Evolutionary conservation across 139 green algal genomes (phyloP), one percentile per base, ranked within the genome.

Genomic region (Helicosporidium sp.): DNA sequence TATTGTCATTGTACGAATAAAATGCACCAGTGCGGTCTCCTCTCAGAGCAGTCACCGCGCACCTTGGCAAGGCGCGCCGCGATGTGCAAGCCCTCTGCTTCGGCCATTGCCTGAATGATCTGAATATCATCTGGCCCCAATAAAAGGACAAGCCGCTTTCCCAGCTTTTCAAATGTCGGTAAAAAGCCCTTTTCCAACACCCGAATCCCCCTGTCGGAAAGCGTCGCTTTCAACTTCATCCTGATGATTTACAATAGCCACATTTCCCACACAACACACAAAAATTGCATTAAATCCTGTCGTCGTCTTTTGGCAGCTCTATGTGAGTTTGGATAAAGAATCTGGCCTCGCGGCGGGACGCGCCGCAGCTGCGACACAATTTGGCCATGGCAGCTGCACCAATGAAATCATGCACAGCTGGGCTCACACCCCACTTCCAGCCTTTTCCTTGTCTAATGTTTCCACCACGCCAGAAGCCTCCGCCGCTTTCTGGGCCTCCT

Each of bases 161-260:
- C 78, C 55, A 79, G 69, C 46, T 87, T 87, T 23, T 88, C 77
- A 5, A 87, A 48, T 1, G 72, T 70, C 18, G 78, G 78, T 26
- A 87, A 39, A 34, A 88, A 51, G 67, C 60, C 63, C 28, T 71
- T 65, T 44, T 70, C 60, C n/a, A 84, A 53, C 13, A 57, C 33
- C 0, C 65, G 52, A 0, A 70, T 25, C 1, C 76, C 76, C 15
- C 58, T 44, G 5, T 82, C 65, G 25, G 65, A 74, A 6, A 84
- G 46, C 1, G 37, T 48, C 18, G 49, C 76, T 23, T 68, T 76
- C 43, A 84, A 77, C 23, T 75, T 82, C 75, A 84, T 84, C 2
- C n/a, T n/a, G n/a, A n/a, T n/a, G n/a, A n/a, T n/a, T n/a, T n/a
- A n/a, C n/a, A n/a, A n/a, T n/a, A n/a, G n/a, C n/a, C n/a, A n/a